Evolutionary conservation across 2,329 filamentous ascomycete species (phyloP), one percentile per base, ranked within the genome.

Genomic region (Xylariaceae sp.): DNA sequence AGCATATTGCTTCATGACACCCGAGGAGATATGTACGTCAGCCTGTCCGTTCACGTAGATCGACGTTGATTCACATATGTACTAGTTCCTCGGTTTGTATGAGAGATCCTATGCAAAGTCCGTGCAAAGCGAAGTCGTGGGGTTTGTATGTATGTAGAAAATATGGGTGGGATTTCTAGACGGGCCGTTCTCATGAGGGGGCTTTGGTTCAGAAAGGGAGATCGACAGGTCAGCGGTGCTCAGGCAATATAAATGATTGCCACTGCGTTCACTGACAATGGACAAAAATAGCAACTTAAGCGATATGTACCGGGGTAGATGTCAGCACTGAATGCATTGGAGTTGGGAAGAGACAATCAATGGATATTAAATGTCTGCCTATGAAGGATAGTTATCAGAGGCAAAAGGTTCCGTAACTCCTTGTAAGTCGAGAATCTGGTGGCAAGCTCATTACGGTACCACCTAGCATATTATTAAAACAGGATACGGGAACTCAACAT

Each of bases 181-280:
- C n/a, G n/a, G n/a, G n/a, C n/a, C n/a, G n/a, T n/a, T n/a, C n/a
- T n/a, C n/a, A n/a, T n/a, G n/a, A 9, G 23, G 23, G 23, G 23
- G 23, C 4, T 26, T 4, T 37, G 32, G 32, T 16, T 54, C 54
- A 51, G 53, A 14, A 12, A 50, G 52, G 52, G 40, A 44, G 48
- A 32, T 51, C 50, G 40, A 7, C 20, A 41, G 46, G 32, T 18
- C 44, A 52, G 56, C 48, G 55, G 51, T 56, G 45, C 44, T 51
- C 53, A 51, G 54, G 52, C 44, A 57, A 60, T 58, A 56, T 58
- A 57, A 48, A 40, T 60, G 14, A 37, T 62, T 21, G 54, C 60
- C 60, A 60, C 60, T 37, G 52, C 20, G 52, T 53, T 54, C 23
- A 44, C 42, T 48, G 29, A 23, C 12, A 6, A n/a, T 23, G 9